Conservation (phyloP, 1,284 basidiomycete species). For the Cutaneotrichosporon mucoides region DNA sequence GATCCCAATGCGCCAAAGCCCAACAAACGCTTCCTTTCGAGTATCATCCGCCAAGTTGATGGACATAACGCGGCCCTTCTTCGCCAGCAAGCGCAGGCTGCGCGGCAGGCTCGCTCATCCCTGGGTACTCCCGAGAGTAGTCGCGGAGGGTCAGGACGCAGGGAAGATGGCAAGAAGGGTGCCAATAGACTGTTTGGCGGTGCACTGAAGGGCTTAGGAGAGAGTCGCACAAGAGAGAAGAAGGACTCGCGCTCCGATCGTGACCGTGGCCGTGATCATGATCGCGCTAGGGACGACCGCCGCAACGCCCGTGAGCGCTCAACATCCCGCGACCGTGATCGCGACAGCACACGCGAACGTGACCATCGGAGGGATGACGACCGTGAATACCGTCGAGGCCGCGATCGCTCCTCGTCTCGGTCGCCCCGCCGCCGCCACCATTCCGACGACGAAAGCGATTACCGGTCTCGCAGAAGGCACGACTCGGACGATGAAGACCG, state of each 20-base stretch:
- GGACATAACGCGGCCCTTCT: slow-evolving; percentile 84
- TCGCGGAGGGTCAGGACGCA: background rate
- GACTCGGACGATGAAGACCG: background rate
- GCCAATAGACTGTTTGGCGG: slow-evolving; percentile 39
- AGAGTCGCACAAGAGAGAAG: background rate
- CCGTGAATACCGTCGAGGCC: background rate
- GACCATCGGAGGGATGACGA: background rate
- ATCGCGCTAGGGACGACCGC: no score
- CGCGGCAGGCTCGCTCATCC: slow-evolving; percentile 60
- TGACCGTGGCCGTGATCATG: background rate
- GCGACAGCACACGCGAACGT: background rate
- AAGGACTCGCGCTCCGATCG: slow-evolving; percentile 30
- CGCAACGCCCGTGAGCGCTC: no score
- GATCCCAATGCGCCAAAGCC: slow-evolving; percentile 60
- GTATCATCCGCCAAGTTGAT: slow-evolving; percentile 83
- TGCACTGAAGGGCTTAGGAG: slow-evolving; percentile 25
- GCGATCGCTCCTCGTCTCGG: background rate
- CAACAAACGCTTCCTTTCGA: slow-evolving; percentile 87
- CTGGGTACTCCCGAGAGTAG: background rate
- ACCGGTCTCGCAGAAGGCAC: background rate
- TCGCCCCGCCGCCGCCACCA: background rate
- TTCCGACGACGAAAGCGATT: background rate
- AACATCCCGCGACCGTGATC: background rate
- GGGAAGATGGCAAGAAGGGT: slow-evolving; percentile 2
- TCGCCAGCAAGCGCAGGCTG: slow-evolving; percentile 68